Evolutionary conservation across 2,329 filamentous ascomycete species (phyloP).

Genomic region (Paraconiothyrium brasiliense): DNA sequence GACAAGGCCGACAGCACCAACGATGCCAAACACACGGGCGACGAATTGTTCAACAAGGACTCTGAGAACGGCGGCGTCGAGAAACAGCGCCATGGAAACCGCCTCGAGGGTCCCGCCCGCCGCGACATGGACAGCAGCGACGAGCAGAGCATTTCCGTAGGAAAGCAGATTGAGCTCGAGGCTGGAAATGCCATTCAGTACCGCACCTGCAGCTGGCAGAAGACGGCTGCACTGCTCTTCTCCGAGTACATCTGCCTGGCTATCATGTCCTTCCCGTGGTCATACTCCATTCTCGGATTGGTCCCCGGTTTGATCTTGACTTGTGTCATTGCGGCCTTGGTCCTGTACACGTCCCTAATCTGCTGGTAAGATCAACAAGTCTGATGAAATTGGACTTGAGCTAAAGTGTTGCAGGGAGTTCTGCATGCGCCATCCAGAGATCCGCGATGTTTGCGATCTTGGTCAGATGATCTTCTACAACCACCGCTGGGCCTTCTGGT

Average conservation of each 20-base stretch:
- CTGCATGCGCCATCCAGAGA: conserved; percentile 87
- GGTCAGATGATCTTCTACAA: conserved; percentile 95
- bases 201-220: conserved; percentile 92
- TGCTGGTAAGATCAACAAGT: conserved; percentile 62
- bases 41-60: conserved; percentile 30
- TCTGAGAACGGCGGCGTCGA: conserved; percentile 38
- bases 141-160: conserved; percentile 57
- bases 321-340: conserved; percentile 76
- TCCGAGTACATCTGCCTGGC: conserved; percentile 93
- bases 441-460: conserved; percentile 92
- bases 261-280: conserved; percentile 97
- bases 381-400: not conserved
- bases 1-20: conserved; percentile 24
- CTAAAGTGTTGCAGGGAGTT: conserved; percentile 73
- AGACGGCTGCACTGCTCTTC: conserved; percentile 90
- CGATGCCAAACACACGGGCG: conserved; percentile 27
- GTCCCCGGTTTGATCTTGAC: conserved; percentile 89
- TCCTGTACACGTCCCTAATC: conserved; percentile 82
- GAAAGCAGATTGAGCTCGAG: conserved; percentile 79
- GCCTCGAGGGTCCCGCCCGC: conserved; percentile 49
- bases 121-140: conserved; percentile 46
- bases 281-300: conserved; percentile 85
- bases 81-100: conserved; percentile 49
- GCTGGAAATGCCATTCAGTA: conserved; percentile 85
- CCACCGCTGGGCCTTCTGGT: conserved; percentile 74